phyloP scores from a whole-genome alignment of 2,329 filamentous ascomycete species.

The Pestalotiopsis sp. region DNA sequence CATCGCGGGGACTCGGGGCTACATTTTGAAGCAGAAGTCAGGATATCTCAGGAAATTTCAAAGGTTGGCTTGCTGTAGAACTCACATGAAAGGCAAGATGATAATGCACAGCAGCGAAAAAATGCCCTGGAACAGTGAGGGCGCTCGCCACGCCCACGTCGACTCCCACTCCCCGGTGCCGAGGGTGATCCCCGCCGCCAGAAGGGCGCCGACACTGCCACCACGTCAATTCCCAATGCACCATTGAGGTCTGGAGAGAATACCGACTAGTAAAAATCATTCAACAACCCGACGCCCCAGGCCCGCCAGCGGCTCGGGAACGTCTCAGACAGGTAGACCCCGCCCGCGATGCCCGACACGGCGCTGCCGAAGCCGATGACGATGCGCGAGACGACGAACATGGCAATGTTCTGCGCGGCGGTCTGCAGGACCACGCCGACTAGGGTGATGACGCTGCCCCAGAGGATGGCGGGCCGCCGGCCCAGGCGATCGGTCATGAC shows the following conservation, averaged over 20 bases:
- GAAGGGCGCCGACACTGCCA: constrained; percentile 37
- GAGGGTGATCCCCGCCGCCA: constrained; percentile 47
- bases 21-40: background rate
- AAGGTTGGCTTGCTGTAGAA: background rate
- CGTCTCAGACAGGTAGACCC: constrained; percentile 53
- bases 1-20: constrained; percentile 47
- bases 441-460: constrained; percentile 42
- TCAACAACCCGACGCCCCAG: constrained; percentile 30
- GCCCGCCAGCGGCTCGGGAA: constrained; percentile 46
- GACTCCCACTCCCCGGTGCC: constrained; percentile 43
- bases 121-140: constrained; percentile 45
- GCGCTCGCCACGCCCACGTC: constrained; percentile 49
- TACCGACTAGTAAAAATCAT: constrained; percentile 32
- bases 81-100: constrained; percentile 43
- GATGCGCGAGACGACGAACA: constrained; percentile 52
- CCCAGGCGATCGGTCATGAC: constrained; percentile 44
- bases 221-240: background rate
- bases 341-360: constrained; percentile 44
- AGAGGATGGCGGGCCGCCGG: constrained; percentile 46
- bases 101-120: constrained; percentile 40
- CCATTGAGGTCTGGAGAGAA: background rate
- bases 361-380: constrained; percentile 49
- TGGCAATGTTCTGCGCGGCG: constrained; percentile 52
- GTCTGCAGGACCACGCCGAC: constrained; percentile 49
- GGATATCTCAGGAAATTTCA: background rate